phyloP scores from a whole-genome alignment of 2,329 filamentous ascomycete species.

The Tolypocladium pustulatum region DNA sequence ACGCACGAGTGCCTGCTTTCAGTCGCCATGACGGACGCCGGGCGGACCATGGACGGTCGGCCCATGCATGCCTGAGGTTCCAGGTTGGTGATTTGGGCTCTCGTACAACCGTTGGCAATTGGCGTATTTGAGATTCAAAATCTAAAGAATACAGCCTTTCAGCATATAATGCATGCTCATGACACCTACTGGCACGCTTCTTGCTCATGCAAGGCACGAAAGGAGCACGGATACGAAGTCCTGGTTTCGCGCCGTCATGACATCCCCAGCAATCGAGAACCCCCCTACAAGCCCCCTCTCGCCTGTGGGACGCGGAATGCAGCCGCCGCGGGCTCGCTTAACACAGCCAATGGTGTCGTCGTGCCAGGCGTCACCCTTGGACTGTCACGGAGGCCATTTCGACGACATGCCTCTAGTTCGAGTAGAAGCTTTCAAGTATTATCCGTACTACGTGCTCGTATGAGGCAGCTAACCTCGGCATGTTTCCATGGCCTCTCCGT shows the following conservation, averaged over 20 bases:
- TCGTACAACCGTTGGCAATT: no score
- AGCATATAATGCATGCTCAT: background rate
- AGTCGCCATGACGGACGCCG: background rate
- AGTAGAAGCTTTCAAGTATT: background rate
- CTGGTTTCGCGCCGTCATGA: no score
- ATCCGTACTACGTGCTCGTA: no score
- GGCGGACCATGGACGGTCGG: background rate
- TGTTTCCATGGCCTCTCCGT: background rate
- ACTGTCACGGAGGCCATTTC: background rate
- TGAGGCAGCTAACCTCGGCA: background rate
- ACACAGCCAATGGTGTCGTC: background rate
- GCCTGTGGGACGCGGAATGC: constrained; percentile 3
- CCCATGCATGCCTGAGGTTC: no score
- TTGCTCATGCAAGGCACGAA: background rate
- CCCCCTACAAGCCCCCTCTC: background rate
- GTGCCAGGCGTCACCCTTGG: background rate
- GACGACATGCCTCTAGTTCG: background rate
- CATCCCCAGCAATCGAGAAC: no score
- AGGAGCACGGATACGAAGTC: no score
- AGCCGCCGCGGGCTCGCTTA: constrained; percentile 3
- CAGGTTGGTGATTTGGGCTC: no score
- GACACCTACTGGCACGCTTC: background rate
- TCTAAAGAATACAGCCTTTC: no score
- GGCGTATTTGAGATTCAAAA: no score
- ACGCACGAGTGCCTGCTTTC: background rate